Percentiles rank a stretch among this genome's conserved stretches.
Conservation (phyloP, 768 basidiomycete genomes). For the Lentinula raphanica region DNA sequence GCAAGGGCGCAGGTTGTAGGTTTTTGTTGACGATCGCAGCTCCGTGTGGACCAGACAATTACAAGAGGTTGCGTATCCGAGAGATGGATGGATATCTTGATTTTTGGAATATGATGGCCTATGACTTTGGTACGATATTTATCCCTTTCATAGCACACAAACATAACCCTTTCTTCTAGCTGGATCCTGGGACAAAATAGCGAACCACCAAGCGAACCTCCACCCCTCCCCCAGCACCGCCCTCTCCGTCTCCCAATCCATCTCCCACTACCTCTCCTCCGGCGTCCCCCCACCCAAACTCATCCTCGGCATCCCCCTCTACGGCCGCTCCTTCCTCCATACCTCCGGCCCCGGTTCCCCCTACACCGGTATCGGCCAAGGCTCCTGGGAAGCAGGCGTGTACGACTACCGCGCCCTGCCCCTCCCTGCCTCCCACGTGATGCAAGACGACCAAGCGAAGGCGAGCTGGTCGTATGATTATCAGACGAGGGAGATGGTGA, state of each 20-base stretch:
- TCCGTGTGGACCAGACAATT: conserved; percentile 86
- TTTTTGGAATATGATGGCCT: conserved; percentile 98
- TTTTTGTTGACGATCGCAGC: conserved; percentile 85
- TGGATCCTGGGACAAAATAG: conserved; percentile 68
- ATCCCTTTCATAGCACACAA: not conserved
- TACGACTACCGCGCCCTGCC: conserved; percentile 94
- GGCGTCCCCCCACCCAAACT: conserved; percentile 80
- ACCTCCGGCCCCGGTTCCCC: conserved; percentile 77
- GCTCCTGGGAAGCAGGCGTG: conserved; percentile 87
- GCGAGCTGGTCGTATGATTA: conserved; percentile 87
- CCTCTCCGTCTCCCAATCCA: conserved; percentile 56
- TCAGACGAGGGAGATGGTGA: conserved; percentile 70
- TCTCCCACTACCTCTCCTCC: conserved; percentile 62
- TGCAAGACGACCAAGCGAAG: conserved; percentile 58
- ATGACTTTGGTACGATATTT: conserved; percentile 75
- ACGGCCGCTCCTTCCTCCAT: conserved; percentile 86
- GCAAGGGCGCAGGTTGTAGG: conserved; percentile 49
- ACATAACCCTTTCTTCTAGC: conserved; percentile 32
- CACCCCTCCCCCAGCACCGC: conserved; percentile 60
- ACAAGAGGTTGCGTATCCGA: conserved; percentile 66
- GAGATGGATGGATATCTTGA: conserved; percentile 89
- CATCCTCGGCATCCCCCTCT: conserved; percentile 87
- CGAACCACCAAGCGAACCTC: conserved; percentile 85
- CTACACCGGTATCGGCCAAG: conserved; percentile 79
- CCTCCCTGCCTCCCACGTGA: conserved; percentile 59